Base-by-base conservation (phyloP, 2,329 filamentous ascomycete species). In the Bisporella sp. region DNA sequence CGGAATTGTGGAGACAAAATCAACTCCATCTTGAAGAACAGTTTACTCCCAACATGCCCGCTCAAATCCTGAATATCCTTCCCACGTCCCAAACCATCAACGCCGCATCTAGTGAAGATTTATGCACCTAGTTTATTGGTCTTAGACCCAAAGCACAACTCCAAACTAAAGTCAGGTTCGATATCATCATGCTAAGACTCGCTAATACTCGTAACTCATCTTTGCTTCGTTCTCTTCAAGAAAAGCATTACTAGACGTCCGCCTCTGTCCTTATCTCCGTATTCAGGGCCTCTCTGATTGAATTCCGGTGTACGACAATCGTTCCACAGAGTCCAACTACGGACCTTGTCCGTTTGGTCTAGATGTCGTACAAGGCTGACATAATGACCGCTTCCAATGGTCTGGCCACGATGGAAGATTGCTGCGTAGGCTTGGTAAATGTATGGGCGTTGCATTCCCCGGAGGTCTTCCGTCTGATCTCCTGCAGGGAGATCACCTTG, bases 381-480 rank as follows among this genome's bases (percentile, higher is more conserved):
- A 47, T 62, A 65, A 48, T 65, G 62, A 1, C 62, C 62, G 9
- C 41, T 39, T 6, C 47, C 40, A 11, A 60, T 35, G 12, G 42
- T 48, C 3, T 41, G 37, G 1, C 62, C 62, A 6, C 30, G 33
- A 48, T 64, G 62, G 28, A 58, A 52, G 12, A 95, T 80, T 5
- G 96, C 85, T 2, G 84, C 92, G 64, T 95, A 96, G 47, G 87
- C 84, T 63, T 95, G 85, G 67, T 96, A 99, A 5, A 74, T 71
- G 62, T 87, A 89, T 0, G 87, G 84, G 67, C 59, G 5, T 64
- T 67, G 12, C 59, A 64, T 49, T 30, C 7, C 31, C 49, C 13
- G 13, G 13, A 37, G 28, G 60, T 13, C 70, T 48, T 60, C 66
- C 53, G 9, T 62, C 63, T 52, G 72, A 33, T 35, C 64, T 53